Evolutionary conservation across 768 basidiomycete species (phyloP), one percentile per base, ranked within the genome.

Genomic region (Daedaleopsis sinensis): DNA sequence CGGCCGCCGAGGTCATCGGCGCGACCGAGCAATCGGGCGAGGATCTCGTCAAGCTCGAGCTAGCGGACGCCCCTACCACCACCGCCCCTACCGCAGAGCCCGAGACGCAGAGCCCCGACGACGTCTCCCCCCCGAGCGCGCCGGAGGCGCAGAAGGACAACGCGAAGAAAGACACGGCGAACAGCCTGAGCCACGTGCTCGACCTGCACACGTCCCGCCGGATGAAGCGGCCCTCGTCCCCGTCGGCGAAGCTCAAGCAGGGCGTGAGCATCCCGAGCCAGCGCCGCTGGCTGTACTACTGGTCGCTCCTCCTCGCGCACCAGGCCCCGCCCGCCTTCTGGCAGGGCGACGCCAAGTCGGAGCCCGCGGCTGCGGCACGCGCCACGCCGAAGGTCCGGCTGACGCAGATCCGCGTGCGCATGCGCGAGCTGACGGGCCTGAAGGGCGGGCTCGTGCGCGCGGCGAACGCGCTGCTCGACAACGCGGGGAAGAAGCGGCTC

Each of bases 191-290:
- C 65, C 76, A 79, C 35, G 82, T 91, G 0, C 81, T 91, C 13
- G 81, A 85, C 35, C 77, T 92, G 18, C 90, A 93, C 70, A 90
- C 89, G 1, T 78, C 85, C 0, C 80, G 82, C 43, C 82, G 88
- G 16, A 93, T 91, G 89, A 90, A 86, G 58, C 65, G 64, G 5
- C 56, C 69, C n/a, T 62, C 65, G 7, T 70, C 68, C 18, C 70
- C 66, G 13, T 66, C 65, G 13, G 54, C 39, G 43, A 63, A 61
- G 43, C 53, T 68, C 72, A 48, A 74, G 69, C 86, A 82, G 65
- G 89, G 89, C 12, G 88, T 93, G 46, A 90, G 87, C 63, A 94
- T 94, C 65, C 89, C 92, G 0, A 90, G 88, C 59, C 93, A 94
- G 71, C 81, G 86, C 2, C 85, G 93, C 19, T 93, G 87, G 80